Base-by-base conservation (phyloP, 768 basidiomycete genomes). In the Kondoa subrosea region DNA sequence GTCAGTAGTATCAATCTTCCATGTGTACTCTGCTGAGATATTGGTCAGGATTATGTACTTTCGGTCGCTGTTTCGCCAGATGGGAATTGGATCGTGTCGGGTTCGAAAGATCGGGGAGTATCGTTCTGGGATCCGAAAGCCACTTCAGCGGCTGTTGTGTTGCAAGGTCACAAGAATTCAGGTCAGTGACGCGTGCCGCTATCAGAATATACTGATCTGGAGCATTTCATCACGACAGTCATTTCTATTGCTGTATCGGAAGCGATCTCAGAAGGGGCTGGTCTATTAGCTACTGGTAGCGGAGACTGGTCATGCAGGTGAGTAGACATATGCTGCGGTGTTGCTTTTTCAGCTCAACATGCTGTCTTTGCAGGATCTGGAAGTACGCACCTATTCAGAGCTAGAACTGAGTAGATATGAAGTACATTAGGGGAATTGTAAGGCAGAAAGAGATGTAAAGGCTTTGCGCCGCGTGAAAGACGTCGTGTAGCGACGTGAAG, bases 91-190 rank as follows among this genome's bases (percentile, higher is more conserved):
- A 87, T 97, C 72, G 92, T 95, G 14, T 91, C 89, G 14, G 93
- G 95, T 64, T 86, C 85, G 34, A 96, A 96, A 79, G 95, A 99
- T 76, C 87, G 95, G 15, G 87, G 90, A 0, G 91, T 99, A 66
- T 89, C 92, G 76, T 91, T 93, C 76, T 90, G 88, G 86, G 89
- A 92, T 75, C 84, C 88, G 65, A 81, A 83, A 71, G 82, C 82
- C 15, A 85, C 84, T 56, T 82, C 85, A 56, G 86, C 91, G 73
- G 92, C 97, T 77, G 87, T 89, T 74, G 90, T 93, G 87, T 80
- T 99, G 33, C 92, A 96, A 76, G 85, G 87, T 66, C 82, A 78
- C 74, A 80, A 86, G 78, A 86, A 87, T 74, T 84, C 84, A 59
- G 84, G 84, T 84, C 71, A 34, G 83, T 77, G 34, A 27, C 71